These are phyloP conservation scores for Halophytophthora batemanensis DNA, from an alignment of 352 stramenopile species.

Conservation along the genomic window DNA sequence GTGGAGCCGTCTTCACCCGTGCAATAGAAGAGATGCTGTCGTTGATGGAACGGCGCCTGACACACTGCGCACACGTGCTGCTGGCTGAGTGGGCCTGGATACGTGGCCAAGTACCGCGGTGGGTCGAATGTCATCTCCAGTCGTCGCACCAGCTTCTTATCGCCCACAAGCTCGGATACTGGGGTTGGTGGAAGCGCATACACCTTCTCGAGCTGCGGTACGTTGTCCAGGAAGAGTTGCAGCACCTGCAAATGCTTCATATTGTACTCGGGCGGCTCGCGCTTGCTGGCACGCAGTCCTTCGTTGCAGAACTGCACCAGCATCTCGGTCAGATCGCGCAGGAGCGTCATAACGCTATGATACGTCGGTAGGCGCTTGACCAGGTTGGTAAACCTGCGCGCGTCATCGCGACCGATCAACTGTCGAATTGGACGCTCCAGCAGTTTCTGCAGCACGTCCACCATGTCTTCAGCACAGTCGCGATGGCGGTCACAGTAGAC, in stretches of 20 bases:
- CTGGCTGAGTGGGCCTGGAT: constrained; percentile 51
- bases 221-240: constrained; percentile 61
- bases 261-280: constrained; percentile 46
- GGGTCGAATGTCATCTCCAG: constrained; percentile 61
- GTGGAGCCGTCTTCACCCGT: constrained; percentile 19
- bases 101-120: constrained; percentile 48
- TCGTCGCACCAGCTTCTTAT: constrained; percentile 44
- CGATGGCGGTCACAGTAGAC: constrained; percentile 72
- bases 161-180: constrained; percentile 33
- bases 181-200: constrained; percentile 32
- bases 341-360: constrained; percentile 28
- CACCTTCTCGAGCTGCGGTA: constrained; percentile 60
- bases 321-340: constrained; percentile 37
- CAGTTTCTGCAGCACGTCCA: constrained; percentile 47
- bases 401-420: constrained; percentile 50
- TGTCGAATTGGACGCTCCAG: constrained; percentile 47
- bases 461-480: constrained; percentile 32
- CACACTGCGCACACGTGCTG: constrained; percentile 63
- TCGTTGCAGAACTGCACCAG: constrained; percentile 58
- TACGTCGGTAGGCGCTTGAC: constrained; percentile 43
- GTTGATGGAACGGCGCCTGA: constrained; percentile 65
- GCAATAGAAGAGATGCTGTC: constrained; percentile 81
- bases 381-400: constrained; percentile 40
- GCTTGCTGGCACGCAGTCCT: constrained; percentile 42
- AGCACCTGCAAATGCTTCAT: constrained; percentile 66